Base-by-base conservation (phyloP, 73 alveolate species). In the Paramecium caudatum region DNA sequence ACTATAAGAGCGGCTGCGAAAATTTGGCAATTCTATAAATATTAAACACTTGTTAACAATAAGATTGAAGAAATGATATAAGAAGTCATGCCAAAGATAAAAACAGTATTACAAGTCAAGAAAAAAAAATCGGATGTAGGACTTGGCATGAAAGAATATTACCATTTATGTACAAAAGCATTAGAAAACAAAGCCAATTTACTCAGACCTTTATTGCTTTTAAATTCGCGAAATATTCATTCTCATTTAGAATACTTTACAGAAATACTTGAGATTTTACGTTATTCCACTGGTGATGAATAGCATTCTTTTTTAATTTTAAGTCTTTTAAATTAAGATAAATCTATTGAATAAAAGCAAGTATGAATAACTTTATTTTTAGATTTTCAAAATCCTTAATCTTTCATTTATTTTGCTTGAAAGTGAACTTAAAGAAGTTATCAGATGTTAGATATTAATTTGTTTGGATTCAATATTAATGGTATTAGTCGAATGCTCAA, bases 21-120 rank as follows among this genome's bases (percentile, higher is more conserved):
- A 55, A 55, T 55, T 55, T 55, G 43, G 80, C 30, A 37, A 9
- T 55, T 55, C n/a, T 55, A 2, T 21, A 55, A 55, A 55, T 55
- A 55, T 23, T 23, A 55, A 55, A 55, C 4, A 3, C 80, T 55
- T 17, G 9, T 23, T 16, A 55, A 55, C 21, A 4, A 23, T 27
- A 55, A 43, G 21, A 10, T 55, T 16, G 30, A 55, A 23, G 80
- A 55, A 4, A 13, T 55, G 30, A 55, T 55, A 23, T 19, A 55
- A 55, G 80, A 55, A 55, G 8, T 1, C 23, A 43, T 27, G 8
- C 23, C 41, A 23, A 25, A 17, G 30, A 55, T 55, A 27, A 37
- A 55, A 55, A 23, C 23, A 5, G 19, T 55, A 5, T 3, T 55
- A 27, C 80, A 55, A 7, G 2, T 23, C 23, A 3, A 55, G 8